These are phyloP conservation scores for Fusarium scirpi DNA, from an alignment of 2,329 filamentous ascomycete genomes.

Conservation along the genomic window DNA sequence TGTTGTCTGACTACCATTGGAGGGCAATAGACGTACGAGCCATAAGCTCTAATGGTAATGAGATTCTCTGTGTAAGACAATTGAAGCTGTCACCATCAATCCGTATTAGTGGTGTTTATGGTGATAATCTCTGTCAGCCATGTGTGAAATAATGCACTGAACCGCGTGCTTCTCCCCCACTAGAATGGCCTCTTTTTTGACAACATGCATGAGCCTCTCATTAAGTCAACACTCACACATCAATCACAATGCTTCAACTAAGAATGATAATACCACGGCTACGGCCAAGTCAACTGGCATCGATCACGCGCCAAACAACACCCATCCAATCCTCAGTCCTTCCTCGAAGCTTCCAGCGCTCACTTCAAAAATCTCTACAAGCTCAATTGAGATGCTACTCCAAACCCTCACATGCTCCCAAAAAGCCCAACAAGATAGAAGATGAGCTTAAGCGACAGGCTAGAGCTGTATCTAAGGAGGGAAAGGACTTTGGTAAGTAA, in stretches of 20 bases:
- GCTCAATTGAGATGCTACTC: slow-evolving; percentile 46
- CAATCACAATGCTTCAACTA: slow-evolving; percentile 39
- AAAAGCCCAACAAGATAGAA: slow-evolving; percentile 34
- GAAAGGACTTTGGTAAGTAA: slow-evolving; percentile 39
- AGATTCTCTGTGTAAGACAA: neutral
- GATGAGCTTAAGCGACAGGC: slow-evolving; percentile 48
- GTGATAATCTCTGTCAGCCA: slow-evolving; percentile 3
- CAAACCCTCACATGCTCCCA: slow-evolving; percentile 20
- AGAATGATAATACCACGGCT: slow-evolving; percentile 39
- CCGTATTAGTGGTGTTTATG: neutral
- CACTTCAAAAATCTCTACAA: slow-evolving; percentile 44
- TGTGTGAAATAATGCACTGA: slow-evolving; percentile 17
- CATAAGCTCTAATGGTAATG: slow-evolving; percentile 26
- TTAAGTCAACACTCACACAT: slow-evolving; percentile 3
- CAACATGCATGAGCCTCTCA: slow-evolving; percentile 21
- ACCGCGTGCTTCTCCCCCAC: slow-evolving; percentile 12
- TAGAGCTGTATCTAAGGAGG: slow-evolving; percentile 39
- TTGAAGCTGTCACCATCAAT: slow-evolving; percentile 14
- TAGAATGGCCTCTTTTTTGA: slow-evolving; percentile 27
- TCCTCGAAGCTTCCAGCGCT: slow-evolving; percentile 32
- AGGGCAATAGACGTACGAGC: neutral
- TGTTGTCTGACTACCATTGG: slow-evolving; percentile 52
- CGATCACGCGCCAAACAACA: neutral
- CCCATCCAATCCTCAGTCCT: slow-evolving; percentile 8
- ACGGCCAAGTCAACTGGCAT: slow-evolving; percentile 30